Conservation (phyloP, 345 rosid species). For the Boechera retrofracta region DNA sequence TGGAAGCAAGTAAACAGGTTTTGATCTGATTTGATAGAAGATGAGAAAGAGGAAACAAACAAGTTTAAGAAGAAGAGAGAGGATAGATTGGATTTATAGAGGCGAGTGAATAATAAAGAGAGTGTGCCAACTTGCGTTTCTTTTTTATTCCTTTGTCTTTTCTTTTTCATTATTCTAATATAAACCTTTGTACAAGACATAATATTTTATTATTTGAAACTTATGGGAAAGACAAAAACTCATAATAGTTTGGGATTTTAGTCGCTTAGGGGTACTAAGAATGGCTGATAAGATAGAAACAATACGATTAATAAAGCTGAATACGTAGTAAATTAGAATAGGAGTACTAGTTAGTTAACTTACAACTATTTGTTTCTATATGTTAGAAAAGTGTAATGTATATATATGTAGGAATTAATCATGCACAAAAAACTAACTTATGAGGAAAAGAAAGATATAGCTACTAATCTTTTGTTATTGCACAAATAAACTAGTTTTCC, state of each 20-base stretch:
- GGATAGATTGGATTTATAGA: constrained; percentile 35
- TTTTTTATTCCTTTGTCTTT: constrained; percentile 43
- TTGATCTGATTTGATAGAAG: constrained; percentile 7
- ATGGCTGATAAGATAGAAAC: no score
- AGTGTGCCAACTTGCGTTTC: constrained; percentile 47
- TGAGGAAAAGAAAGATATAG: no score
- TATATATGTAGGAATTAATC: no score
- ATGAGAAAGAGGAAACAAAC: constrained; percentile 12
- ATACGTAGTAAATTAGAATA: no score
- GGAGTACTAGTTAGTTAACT: no score
- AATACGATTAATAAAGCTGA: no score
- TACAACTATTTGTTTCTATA: no score
- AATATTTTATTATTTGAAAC: constrained; percentile 13
- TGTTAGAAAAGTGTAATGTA: no score
- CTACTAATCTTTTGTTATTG: no score
- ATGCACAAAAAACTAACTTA: no score
- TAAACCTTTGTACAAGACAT: constrained; percentile 10
- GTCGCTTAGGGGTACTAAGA: constrained; percentile 1
- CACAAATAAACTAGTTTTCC: no score
- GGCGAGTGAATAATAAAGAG: constrained; percentile 40
- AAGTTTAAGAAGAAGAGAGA: constrained; percentile 33
- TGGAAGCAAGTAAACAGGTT: constrained; percentile 14
- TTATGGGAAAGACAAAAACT: constrained; percentile 15
- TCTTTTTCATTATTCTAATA: constrained; percentile 10
- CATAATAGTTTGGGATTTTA: constrained; percentile 12